These are phyloP conservation scores for Oryza coarctata DNA, from an alignment of 176 grass and related monocot genomes.

Conservation along the genomic window DNA sequence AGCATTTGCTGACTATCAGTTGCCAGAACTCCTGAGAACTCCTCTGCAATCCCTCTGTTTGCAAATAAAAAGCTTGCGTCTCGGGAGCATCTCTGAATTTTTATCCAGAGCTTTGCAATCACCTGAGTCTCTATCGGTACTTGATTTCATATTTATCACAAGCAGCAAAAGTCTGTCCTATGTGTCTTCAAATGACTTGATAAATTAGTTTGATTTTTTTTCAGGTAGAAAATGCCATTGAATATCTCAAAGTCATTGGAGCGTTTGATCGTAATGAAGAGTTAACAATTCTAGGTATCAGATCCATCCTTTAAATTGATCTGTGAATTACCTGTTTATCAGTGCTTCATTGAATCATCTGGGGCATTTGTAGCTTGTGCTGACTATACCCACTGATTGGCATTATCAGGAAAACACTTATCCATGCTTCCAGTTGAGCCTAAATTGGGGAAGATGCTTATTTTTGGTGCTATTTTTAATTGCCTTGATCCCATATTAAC, in stretches of 20 bases:
- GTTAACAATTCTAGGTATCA: conserved; percentile 80
- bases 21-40: conserved; percentile 94
- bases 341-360: background rate
- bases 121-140: conserved; percentile 89
- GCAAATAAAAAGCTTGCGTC: conserved; percentile 96
- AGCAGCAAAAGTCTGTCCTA: background rate
- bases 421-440: conserved; percentile 98
- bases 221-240: conserved; percentile 97
- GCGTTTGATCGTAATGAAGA: conserved; percentile 96
- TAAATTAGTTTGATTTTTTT: conserved; percentile 30
- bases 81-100: conserved; percentile 96
- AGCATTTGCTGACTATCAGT: conserved; percentile 90
- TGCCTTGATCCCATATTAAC: conserved; percentile 91
- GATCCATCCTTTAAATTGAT: conserved; percentile 17
- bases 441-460: conserved; percentile 97
- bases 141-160: background rate
- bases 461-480: conserved; percentile 97
- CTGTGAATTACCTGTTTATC: conserved; percentile 13
- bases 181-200: conserved; percentile 13
- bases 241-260: conserved; percentile 96
- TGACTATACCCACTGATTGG: conserved; percentile 25
- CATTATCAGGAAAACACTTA: conserved; percentile 78
- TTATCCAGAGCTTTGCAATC: conserved; percentile 97
- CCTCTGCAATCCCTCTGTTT: conserved; percentile 96
- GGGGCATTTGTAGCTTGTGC: conserved; percentile 16